Conservation (phyloP, 2,329 filamentous ascomycete genomes). For the Pseudofabraea citricarpa region DNA sequence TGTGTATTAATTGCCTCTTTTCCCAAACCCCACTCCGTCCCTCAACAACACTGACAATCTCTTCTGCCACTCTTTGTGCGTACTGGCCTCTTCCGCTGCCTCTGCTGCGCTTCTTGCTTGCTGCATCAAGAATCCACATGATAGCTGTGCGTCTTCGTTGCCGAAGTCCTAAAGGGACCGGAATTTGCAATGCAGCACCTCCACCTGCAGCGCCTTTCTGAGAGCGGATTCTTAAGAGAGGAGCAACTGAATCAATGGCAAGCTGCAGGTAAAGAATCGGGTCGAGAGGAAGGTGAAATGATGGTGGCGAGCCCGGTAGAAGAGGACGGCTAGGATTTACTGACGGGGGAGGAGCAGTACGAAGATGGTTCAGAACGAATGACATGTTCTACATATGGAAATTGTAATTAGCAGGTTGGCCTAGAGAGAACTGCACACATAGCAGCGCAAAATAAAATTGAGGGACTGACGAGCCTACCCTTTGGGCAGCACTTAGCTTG, state of each 20-base stretch:
- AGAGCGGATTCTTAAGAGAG: slow-evolving; percentile 73
- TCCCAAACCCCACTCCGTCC: slow-evolving; percentile 84
- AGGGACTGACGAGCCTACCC: slow-evolving; percentile 45
- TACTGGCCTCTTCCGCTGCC: slow-evolving; percentile 70
- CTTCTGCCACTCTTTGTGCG: slow-evolving; percentile 74
- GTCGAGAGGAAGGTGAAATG: slow-evolving; percentile 78
- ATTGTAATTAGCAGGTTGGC: not conserved
- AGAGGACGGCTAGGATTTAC: slow-evolving; percentile 67
- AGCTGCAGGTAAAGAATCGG: slow-evolving; percentile 85
- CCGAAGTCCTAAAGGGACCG: slow-evolving; percentile 67
- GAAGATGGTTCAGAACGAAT: slow-evolving; percentile 75
- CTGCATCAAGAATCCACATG: slow-evolving; percentile 83
- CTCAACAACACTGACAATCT: slow-evolving; percentile 83
- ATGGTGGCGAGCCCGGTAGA: slow-evolving; percentile 70
- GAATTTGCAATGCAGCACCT: slow-evolving; percentile 78
- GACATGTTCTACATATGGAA: slow-evolving; percentile 65
- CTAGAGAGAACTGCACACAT: slow-evolving; percentile 11
- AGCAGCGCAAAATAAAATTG: slow-evolving; percentile 17
- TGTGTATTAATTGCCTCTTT: slow-evolving; percentile 71
- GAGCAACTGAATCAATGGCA: slow-evolving; percentile 88
- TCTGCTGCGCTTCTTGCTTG: slow-evolving; percentile 69
- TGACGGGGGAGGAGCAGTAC: slow-evolving; percentile 75
- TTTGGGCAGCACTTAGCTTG: slow-evolving; percentile 85
- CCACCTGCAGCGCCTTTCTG: slow-evolving; percentile 79
- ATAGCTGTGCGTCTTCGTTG: slow-evolving; percentile 77